These are phyloP conservation scores for Helotiales sp. DNA, from an alignment of 2,329 filamentous ascomycete species.

Conservation along the genomic window DNA sequence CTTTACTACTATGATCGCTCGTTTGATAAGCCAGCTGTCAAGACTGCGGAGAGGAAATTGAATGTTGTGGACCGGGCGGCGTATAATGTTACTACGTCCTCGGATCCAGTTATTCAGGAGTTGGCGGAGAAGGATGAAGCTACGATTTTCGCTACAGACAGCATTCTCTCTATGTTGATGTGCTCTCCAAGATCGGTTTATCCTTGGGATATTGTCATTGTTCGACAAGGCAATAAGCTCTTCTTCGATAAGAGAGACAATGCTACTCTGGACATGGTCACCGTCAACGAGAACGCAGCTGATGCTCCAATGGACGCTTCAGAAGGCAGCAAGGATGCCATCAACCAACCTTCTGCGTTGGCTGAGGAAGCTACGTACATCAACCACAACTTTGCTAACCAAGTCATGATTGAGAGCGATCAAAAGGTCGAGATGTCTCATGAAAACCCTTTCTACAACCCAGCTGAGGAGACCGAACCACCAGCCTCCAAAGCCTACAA, in stretches of 20 bases:
- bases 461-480: slow-evolving; percentile 87
- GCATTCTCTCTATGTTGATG: slow-evolving; percentile 98
- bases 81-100: slow-evolving; percentile 97
- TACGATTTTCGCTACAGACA: slow-evolving; percentile 95
- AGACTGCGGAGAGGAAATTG: slow-evolving; percentile 84
- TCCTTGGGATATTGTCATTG: slow-evolving; percentile 96
- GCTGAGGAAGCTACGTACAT: slow-evolving; percentile 98
- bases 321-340: slow-evolving; percentile 88
- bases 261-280: slow-evolving; percentile 93
- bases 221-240: slow-evolving; percentile 91
- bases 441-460: slow-evolving; percentile 97
- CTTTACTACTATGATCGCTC: slow-evolving; percentile 96
- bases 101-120: slow-evolving; percentile 95
- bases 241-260: slow-evolving; percentile 99
- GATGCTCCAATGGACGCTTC: slow-evolving; percentile 90
- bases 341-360: slow-evolving; percentile 91
- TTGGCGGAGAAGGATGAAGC: slow-evolving; percentile 94
- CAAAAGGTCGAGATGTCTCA: slow-evolving; percentile 81
- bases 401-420: slow-evolving; percentile 85
- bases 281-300: slow-evolving; percentile 97
- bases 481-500: slow-evolving; percentile 97
- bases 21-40: slow-evolving; percentile 91
- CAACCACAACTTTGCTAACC: slow-evolving; percentile 99
- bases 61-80: slow-evolving; percentile 88
- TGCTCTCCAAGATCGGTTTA: slow-evolving; percentile 95